Base-by-base conservation (phyloP, 768 basidiomycete genomes). In the Boletellus sp. region DNA sequence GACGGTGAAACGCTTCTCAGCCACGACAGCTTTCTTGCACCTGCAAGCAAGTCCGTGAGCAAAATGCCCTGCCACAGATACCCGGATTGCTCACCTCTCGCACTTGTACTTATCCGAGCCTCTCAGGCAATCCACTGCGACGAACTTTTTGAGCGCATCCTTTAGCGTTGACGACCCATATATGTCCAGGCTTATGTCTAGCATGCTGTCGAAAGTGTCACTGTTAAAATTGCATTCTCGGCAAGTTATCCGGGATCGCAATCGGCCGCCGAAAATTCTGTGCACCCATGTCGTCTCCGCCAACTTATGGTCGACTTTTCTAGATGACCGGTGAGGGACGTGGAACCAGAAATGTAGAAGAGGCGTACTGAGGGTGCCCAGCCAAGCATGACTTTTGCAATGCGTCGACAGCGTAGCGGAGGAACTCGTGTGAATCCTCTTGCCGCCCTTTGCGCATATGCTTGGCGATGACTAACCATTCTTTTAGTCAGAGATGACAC, bases 61-160 rank as follows among this genome's bases (percentile, higher is more conserved):
- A 13, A 48, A 41, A 47, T 11, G 23, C 20, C 17, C 15, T 7
- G 24, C 20, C 36, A 34, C 20, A 10, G 39, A 38, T 40, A 22
- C 37, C 39, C 45, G 40, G 24, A 42, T 13, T n/a, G 77, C 89
- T 60, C 64, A 96, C 93, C 92, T 97, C 71, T 99, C 96, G 69
- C 96, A 99, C 66, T 94, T 92, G 70, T 99, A 99, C 72, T 94
- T 94, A 75, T 99, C 92, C 6, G 84, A 82, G 0, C 95, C 96
- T 53, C 83, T 89, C 54, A 99, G 69, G 54, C 78, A 74, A 63
- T 99, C 96, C 41, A 87, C 73, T 8, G 82, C 84, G 33, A 89
- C 81, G 59, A 96, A 96, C 61, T 84, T 87, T 32, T 78, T 76
- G 49, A 95, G 69, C 2, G 90, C 92, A 4, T 87, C 83, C 65